These are phyloP conservation scores for Sextonia rubra DNA, from an alignment of 164 flowering plant genomes.

Conservation along the genomic window DNA sequence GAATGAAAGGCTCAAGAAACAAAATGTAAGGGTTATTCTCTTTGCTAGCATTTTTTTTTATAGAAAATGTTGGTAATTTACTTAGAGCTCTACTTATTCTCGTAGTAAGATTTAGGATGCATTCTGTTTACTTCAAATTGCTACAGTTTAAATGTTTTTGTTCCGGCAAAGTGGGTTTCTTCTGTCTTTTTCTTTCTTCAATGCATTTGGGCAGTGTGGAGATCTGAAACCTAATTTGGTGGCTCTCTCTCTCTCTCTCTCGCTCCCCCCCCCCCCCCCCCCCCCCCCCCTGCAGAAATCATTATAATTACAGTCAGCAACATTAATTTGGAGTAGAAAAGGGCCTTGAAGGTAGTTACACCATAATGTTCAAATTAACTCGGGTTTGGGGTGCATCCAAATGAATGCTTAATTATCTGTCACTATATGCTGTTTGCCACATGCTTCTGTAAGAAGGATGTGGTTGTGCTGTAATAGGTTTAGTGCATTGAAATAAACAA, in stretches of 20 bases:
- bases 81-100: not conserved
- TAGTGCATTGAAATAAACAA: no score
- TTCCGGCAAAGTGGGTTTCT: not conserved
- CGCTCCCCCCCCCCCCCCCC: no score
- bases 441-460: no score
- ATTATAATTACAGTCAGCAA: no score
- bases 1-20: conserved; percentile 67
- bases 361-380: not conserved
- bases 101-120: not conserved
- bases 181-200: no score
- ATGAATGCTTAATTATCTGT: no score
- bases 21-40: conserved; percentile 37
- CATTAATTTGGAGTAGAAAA: not conserved
- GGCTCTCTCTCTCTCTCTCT: not conserved
- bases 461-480: no score
- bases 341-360: not conserved
- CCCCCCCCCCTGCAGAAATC: not conserved
- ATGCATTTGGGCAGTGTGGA: not conserved
- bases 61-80: no score
- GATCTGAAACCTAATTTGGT: not conserved
- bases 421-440: no score
- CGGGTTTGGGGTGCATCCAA: not conserved
- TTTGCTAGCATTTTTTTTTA: not conserved
- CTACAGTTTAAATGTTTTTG: no score
- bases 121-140: not conserved